These are phyloP conservation scores for Dalbergia oliveri DNA, from an alignment of 306 rosid genomes.

Conservation along the genomic window DNA sequence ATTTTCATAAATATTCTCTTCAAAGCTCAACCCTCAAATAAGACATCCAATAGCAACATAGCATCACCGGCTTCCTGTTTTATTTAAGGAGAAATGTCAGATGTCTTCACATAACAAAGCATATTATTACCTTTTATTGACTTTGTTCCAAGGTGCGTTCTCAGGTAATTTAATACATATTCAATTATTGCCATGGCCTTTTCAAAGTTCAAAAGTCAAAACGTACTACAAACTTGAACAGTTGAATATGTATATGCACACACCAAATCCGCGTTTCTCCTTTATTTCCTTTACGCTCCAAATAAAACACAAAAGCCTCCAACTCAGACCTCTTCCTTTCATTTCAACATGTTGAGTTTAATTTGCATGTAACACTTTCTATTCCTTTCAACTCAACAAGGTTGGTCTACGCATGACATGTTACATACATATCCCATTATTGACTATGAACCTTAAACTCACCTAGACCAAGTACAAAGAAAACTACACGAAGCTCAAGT, in stretches of 20 bases:
- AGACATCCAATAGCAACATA: neutral
- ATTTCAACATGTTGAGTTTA: neutral
- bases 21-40: neutral
- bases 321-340: slow-evolving; percentile 15
- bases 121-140: no score
- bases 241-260: neutral
- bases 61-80: neutral
- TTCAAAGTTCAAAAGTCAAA: neutral
- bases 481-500: neutral
- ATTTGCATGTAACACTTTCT: neutral
- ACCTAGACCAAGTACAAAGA: neutral
- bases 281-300: neutral
- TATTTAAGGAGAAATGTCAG: no score
- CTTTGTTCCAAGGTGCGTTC: no score
- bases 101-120: no score
- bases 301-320: slow-evolving; percentile 33
- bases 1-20: neutral
- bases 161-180: no score
- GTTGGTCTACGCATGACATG: neutral
- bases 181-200: neutral
- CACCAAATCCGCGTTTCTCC: slow-evolving; percentile 16
- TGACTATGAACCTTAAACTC: neutral
- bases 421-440: no score
- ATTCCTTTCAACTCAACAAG: neutral
- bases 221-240: neutral